Evolutionary conservation across 768 basidiomycete species (phyloP), one percentile per base, ranked within the genome.

Genomic region (Tulasnella sp.): DNA sequence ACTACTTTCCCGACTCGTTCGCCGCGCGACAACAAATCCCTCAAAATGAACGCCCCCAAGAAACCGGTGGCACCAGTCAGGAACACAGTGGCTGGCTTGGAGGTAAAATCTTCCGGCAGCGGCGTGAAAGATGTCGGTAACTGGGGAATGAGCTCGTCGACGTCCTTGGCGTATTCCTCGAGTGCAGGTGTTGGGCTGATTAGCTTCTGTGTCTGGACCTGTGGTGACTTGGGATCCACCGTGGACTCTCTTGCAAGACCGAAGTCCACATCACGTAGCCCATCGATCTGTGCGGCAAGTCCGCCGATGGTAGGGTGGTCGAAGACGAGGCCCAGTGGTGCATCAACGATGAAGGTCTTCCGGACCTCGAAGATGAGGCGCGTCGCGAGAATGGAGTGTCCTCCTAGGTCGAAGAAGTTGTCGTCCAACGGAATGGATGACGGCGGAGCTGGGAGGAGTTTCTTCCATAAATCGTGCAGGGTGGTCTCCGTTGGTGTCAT

Each of bases 41-140:
- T 75, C 48, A 98, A 72, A 59, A 98, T 79, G 68, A 94, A 98
- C 4, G 89, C 91, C 12, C 96, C 96, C 14, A 99, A 75, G 75
- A 93, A 99, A 2, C 96, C 96, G 7, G 96, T 97, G 4, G 90
- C 93, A 5, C 96, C 96, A 5, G 96, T 98, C 29, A 99, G 78
- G 75, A 99, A 96, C 29, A 98, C 77, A 0, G 86, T 88, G 39
- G 92, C 62, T 11, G 73, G 69, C 41, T 72, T 75, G 23, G 69
- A 66, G 19, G 68, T 65, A 63, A 82, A 82, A 62, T 82, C 77
- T n/a, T 71, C 53, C 0, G 83, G 73, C 2, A 81, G 68, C n/a
- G 79, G 70, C 0, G 75, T 69, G 68, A 91, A 97, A 6, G 77
- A 74, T 1, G 72, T 63, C 40, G 74, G 73, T 11, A 98, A 75